Conservation (phyloP, 345 rosid species). For the Pistacia atlantica region DNA sequence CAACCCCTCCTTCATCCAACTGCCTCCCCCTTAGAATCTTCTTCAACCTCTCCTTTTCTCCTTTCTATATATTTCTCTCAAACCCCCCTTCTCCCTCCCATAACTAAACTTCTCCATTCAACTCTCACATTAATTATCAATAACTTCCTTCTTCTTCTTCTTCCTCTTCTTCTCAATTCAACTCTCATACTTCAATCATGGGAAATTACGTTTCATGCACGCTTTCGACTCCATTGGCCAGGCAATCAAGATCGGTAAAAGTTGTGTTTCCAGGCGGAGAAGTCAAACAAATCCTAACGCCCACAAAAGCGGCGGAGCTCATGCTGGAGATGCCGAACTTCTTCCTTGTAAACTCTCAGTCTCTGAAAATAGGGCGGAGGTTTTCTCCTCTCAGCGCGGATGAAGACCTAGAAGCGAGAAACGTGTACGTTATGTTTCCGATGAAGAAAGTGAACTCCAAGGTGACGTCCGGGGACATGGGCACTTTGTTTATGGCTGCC, state of each 20-base stretch:
- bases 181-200: constrained; percentile 33
- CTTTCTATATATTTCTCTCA: neutral
- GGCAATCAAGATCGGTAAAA: constrained; percentile 40
- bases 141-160: neutral
- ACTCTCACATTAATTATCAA: neutral
- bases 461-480: constrained; percentile 69
- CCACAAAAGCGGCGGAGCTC: constrained; percentile 77
- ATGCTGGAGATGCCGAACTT: constrained; percentile 83
- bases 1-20: neutral
- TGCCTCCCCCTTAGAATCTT: neutral
- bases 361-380: constrained; percentile 65
- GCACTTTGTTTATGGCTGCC: constrained; percentile 52
- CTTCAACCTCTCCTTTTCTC: neutral
- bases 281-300: constrained; percentile 49
- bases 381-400: constrained; percentile 76
- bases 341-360: constrained; percentile 70
- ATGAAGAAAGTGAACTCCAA: constrained; percentile 66
- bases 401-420: constrained; percentile 65
- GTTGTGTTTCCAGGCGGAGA: constrained; percentile 77
- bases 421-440: constrained; percentile 72
- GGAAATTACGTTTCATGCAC: constrained; percentile 78
- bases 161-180: neutral
- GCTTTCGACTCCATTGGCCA: constrained; percentile 40
- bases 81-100: neutral
- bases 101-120: neutral